Evolutionary conservation across 2,329 filamentous ascomycete species (phyloP), one percentile per base, ranked within the genome.

Genomic region (Paraphaeosphaeria sporulosa): DNA sequence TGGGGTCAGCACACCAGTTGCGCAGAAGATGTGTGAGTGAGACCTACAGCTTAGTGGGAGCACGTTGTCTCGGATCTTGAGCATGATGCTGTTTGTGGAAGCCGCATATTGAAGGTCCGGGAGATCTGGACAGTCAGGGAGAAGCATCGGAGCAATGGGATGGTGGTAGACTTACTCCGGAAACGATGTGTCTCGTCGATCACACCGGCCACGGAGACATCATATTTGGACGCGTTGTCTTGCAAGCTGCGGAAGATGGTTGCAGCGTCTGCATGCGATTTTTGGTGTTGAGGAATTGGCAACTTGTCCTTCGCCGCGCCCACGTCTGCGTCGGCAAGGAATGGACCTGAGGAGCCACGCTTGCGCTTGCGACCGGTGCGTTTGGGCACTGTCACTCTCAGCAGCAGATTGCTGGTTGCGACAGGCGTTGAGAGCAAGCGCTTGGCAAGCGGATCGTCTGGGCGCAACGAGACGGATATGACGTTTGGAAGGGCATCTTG

Each of bases 101-200:
- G 90, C 88, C 23, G 91, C 88, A 78, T 90, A 94, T 71, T 96
- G 92, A 71, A 96, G 96, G 77, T 98, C 94, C 9, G 93, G 90
- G 65, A 96, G 84, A 34, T 86, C 87, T 87, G 59, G 27, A 10
- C 17, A 50, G 59, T 74, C 53, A 73, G 68, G 58, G 27, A 10
- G 17, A 51, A 59, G 74, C 51, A 72, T 67, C 50, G 32, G 48
- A n/a, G 19, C n/a, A 34, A 46, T 23, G n/a, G 15, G 9, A 38
- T n/a, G 47, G 13, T 25, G 38, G 9, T 12, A 6, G 21, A 23
- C 77, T 64, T 76, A 85, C 89, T 89, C 74, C 94, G 87, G 77
- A 96, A 99, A 40, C 94, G 87, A 82, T 98, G 93, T 0, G 90
- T 95, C 67, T 92, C 88, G 57, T 89, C 87, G 62, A 97, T 86